Evolutionary conservation across 768 basidiomycete species (phyloP).

Genomic region (Boletellus ananas): DNA sequence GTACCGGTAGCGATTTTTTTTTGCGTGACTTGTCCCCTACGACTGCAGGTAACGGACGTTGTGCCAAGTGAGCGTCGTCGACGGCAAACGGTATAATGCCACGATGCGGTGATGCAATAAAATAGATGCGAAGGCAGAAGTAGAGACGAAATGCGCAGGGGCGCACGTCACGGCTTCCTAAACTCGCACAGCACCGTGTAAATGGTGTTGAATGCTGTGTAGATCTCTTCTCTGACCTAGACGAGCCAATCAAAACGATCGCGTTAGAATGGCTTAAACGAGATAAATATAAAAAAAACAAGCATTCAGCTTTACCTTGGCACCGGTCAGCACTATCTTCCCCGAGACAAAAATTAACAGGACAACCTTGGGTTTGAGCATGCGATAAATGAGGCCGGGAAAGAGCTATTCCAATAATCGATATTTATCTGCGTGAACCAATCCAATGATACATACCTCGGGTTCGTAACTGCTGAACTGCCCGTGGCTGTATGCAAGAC

Average conservation of each 20-base stretch:
- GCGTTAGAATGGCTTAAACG: constrained; percentile 35
- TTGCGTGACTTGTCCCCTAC: not conserved
- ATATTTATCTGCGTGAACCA: not conserved
- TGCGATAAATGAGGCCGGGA: constrained; percentile 98
- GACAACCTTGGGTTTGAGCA: constrained; percentile 99
- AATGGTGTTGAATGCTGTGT: constrained; percentile 98
- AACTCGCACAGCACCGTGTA: constrained; percentile 97
- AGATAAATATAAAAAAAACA: too few relatives aligned
- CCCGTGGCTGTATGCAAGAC: constrained; percentile 95
- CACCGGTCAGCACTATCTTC: constrained; percentile 98
- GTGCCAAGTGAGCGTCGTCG: constrained; percentile 1
- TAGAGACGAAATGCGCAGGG: not conserved
- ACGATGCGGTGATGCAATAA: not conserved
- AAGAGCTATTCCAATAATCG: constrained; percentile 60
- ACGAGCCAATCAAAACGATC: constrained; percentile 28
- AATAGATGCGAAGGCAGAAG: not conserved
- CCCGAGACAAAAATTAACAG: constrained; percentile 98
- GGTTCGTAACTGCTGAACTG: constrained; percentile 98
- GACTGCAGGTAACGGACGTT: not conserved
- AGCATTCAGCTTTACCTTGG: constrained; percentile 66
- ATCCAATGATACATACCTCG: constrained; percentile 58
- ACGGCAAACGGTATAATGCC: constrained; percentile 1
- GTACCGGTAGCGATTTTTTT: constrained; percentile 24
- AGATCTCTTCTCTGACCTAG: constrained; percentile 98
- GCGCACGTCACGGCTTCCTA: constrained; percentile 61